These are phyloP conservation scores for Salix udensis DNA, from an alignment of 345 rosid genomes.

Conservation along the genomic window DNA sequence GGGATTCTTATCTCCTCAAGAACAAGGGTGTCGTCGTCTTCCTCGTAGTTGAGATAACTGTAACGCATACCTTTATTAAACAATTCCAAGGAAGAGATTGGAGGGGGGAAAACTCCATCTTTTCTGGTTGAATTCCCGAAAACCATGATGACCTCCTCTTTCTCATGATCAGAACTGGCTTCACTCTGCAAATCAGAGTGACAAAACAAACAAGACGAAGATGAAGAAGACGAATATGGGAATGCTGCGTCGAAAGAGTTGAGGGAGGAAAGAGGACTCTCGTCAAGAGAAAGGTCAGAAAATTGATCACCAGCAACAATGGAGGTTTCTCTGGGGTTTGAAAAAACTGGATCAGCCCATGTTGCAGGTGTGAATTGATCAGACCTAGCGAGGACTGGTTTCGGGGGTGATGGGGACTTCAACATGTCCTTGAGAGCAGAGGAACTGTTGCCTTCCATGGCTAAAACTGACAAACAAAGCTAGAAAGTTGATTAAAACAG, in stretches of 20 bases:
- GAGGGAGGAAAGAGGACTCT: not conserved
- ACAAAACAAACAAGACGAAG: not conserved
- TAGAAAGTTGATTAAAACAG: slow-evolving; percentile 1
- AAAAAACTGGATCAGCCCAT: not conserved
- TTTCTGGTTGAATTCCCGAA: not conserved
- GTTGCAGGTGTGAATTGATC: not conserved
- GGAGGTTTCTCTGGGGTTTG: not conserved
- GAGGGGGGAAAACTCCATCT: not conserved
- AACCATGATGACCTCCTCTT: not conserved
- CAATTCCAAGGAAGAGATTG: slow-evolving; percentile 6
- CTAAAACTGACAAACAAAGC: not conserved
- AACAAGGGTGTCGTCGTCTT: not conserved
- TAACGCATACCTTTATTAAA: not conserved
- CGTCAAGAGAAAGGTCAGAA: not conserved
- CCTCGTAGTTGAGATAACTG: not conserved
- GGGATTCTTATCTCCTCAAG: slow-evolving; percentile 12
- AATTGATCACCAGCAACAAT: not conserved
- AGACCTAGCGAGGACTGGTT: not conserved
- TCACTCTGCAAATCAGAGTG: not conserved
- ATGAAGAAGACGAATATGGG: not conserved
- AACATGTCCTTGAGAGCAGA: not conserved
- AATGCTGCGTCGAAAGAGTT: not conserved
- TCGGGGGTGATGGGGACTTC: not conserved
- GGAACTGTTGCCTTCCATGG: not conserved
- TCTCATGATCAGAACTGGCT: no score